phyloP scores from a whole-genome alignment of 805 yeast species.

The Candida wancherniae region DNA sequence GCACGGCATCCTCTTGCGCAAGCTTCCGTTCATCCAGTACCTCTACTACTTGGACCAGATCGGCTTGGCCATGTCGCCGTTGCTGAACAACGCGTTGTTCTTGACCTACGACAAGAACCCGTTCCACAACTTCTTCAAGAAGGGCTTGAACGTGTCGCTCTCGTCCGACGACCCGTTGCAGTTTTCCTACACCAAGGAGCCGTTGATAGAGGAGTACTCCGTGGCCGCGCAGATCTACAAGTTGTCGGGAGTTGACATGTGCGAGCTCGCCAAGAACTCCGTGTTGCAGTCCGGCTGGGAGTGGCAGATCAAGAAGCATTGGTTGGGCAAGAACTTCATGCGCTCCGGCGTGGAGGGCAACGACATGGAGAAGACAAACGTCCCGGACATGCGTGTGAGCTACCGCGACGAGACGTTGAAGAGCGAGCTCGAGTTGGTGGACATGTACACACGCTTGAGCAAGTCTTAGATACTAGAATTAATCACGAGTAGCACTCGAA shows the following conservation, averaged over 20 bases:
- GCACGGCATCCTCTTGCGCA: conserved; percentile 90
- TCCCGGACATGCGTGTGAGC: conserved; percentile 81
- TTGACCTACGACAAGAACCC: conserved; percentile 97
- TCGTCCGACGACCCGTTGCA: conserved; percentile 98
- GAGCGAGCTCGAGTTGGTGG: conserved; percentile 66
- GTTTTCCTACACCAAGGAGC: conserved; percentile 94
- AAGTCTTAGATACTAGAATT: no score
- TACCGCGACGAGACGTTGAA: conserved; percentile 78
- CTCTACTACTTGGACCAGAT: conserved; percentile 89
- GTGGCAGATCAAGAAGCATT: conserved; percentile 74
- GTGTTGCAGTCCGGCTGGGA: conserved; percentile 96
- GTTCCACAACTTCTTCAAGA: conserved; percentile 80
- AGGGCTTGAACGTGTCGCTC: conserved; percentile 90
- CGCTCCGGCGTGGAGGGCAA: conserved; percentile 70
- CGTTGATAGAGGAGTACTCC: conserved; percentile 93
- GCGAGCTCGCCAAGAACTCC: conserved; percentile 91
- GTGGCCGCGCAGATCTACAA: conserved; percentile 98
- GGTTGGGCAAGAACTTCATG: conserved; percentile 74
- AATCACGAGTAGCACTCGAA: no score
- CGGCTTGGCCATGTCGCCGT: conserved; percentile 97
- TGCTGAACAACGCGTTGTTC: conserved; percentile 93
- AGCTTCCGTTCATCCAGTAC: conserved; percentile 92
- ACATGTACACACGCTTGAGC: conserved; percentile 43
- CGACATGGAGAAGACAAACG: conserved; percentile 90
- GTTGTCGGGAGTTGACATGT: conserved; percentile 91